A percentile compares a stretch with the other conserved stretches of the same genome.
These are phyloP conservation scores for Boletus semigastroideus DNA, from an alignment of 1,284 basidiomycete genomes.

Conservation along the genomic window DNA sequence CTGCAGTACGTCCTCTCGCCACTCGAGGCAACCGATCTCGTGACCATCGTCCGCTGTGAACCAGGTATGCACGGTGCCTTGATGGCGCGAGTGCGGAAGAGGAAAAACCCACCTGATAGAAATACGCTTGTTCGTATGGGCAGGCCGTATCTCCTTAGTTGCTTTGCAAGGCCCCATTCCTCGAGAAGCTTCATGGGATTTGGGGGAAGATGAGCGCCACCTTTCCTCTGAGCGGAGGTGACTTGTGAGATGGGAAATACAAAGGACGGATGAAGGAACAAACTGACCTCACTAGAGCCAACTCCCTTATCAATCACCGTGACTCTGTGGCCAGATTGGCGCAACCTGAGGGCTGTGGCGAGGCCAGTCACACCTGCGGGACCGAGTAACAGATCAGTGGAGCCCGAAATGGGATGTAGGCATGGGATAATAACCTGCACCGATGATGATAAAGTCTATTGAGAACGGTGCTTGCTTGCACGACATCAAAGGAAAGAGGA, in stretches of 20 bases:
- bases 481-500: constrained; percentile 13
- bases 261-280: not conserved
- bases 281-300: constrained; percentile 28
- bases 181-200: constrained; percentile 52
- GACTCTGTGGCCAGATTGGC: constrained; percentile 48
- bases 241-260: not conserved
- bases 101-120: constrained; percentile 23
- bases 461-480: constrained; percentile 29
- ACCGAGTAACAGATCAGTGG: not conserved
- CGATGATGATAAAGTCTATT: constrained; percentile 49
- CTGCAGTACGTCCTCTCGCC: constrained; percentile 52
- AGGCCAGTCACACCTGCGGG: constrained; percentile 45
- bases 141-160: constrained; percentile 36
- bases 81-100: not conserved
- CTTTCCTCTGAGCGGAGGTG: constrained; percentile 27
- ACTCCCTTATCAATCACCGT: constrained; percentile 45
- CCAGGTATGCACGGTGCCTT: not conserved
- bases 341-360: constrained; percentile 49
- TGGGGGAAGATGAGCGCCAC: constrained; percentile 50
- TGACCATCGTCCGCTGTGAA: constrained; percentile 45
- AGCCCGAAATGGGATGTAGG: not conserved
- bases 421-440: constrained; percentile 37
- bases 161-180: constrained; percentile 50
- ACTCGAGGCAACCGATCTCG: constrained; percentile 45
- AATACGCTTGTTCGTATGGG: constrained; percentile 28